Conservation (phyloP, 805 yeast genomes). For the Candida maesae region DNA sequence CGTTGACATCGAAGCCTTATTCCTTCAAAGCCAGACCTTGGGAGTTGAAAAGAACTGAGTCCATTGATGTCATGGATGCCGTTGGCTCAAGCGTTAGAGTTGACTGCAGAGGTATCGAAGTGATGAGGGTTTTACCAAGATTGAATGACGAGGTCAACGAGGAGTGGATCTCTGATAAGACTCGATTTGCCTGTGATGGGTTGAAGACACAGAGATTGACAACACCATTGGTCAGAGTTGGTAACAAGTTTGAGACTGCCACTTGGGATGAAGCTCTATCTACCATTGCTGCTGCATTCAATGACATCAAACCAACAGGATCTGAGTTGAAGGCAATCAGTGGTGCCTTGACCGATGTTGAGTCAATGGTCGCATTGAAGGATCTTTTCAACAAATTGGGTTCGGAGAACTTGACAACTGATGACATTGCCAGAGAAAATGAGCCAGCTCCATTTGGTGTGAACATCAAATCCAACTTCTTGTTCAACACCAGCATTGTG, state of each 20-base stretch:
- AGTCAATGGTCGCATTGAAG: slow-evolving; percentile 75
- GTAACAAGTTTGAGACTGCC: slow-evolving; percentile 64
- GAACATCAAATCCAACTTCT: slow-evolving; percentile 73
- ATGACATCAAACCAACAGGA: slow-evolving; percentile 52
- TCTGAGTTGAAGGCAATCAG: slow-evolving; percentile 77
- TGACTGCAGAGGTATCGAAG: slow-evolving; percentile 83
- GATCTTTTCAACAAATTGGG: slow-evolving; percentile 74
- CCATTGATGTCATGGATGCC: slow-evolving; percentile 81
- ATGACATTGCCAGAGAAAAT: slow-evolving; percentile 42
- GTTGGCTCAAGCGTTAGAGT: slow-evolving; percentile 80
- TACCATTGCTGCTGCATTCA: slow-evolving; percentile 59
- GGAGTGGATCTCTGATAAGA: slow-evolving; percentile 89
- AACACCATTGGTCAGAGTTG: slow-evolving; percentile 69
- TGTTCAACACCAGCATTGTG: slow-evolving; percentile 73
- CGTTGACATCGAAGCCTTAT: slow-evolving; percentile 84
- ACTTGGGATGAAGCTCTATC: slow-evolving; percentile 87
- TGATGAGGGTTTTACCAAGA: slow-evolving; percentile 83
- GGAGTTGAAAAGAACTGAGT: slow-evolving; percentile 87
- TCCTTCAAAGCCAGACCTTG: slow-evolving; percentile 93
- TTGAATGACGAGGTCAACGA: slow-evolving; percentile 83
- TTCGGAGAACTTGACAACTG: slow-evolving; percentile 77
- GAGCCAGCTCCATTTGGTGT: slow-evolving; percentile 61
- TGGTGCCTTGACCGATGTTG: slow-evolving; percentile 82
- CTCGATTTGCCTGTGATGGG: slow-evolving; percentile 83
- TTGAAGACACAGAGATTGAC: slow-evolving; percentile 83